phyloP scores from a whole-genome alignment of 116 monocot genomes.

The Iris pallida region DNA sequence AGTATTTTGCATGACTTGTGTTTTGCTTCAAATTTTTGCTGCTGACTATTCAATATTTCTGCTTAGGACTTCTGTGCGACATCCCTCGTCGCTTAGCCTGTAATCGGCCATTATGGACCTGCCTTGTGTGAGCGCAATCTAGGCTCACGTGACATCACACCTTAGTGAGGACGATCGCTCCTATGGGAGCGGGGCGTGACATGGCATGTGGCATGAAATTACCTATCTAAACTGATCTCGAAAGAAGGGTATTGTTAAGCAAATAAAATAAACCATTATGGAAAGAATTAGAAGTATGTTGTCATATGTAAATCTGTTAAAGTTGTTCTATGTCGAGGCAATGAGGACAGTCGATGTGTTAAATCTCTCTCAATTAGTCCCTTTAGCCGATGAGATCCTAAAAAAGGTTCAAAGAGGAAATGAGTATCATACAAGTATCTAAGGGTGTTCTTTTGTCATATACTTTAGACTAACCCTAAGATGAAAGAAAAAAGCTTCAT shows the following conservation, averaged over 20 bases:
- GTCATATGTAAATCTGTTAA: not conserved
- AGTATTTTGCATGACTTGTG: too few species aligned
- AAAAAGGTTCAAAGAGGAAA: not conserved
- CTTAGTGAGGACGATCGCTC: too few species aligned
- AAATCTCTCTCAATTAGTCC: not conserved
- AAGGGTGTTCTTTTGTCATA: not conserved
- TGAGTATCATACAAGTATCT: not conserved
- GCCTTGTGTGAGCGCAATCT: too few species aligned
- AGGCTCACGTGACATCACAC: too few species aligned
- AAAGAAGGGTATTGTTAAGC: not conserved
- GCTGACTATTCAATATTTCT: too few species aligned
- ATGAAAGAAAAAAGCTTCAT: constrained; percentile 1
- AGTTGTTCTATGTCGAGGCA: not conserved
- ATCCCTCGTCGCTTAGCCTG: too few species aligned
- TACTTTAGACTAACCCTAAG: not conserved
- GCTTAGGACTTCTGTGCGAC: too few species aligned
- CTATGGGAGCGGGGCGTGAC: too few species aligned
- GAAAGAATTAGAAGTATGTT: not conserved
- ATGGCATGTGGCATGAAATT: not conserved
- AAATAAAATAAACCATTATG: not conserved
- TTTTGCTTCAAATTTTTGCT: too few species aligned
- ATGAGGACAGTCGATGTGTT: not conserved
- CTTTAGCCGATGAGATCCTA: not conserved
- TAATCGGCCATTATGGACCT: too few species aligned
- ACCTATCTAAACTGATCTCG: not conserved